phyloP scores from a whole-genome alignment of 768 basidiomycete species.

The Leccinum uliginosum region DNA sequence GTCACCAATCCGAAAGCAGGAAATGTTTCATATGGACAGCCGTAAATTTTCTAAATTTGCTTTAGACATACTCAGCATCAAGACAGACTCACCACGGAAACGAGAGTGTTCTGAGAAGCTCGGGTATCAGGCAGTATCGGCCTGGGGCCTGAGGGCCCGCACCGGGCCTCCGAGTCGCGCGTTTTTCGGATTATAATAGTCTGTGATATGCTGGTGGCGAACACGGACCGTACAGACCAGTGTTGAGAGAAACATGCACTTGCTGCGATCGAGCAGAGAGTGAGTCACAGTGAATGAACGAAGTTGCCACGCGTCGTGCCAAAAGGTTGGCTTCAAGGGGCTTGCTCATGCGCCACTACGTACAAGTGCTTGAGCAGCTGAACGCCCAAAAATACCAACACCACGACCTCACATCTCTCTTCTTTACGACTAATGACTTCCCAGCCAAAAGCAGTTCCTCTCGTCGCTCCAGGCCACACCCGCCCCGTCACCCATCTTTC shows the following conservation, averaged over 20 bases:
- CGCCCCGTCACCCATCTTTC: slow-evolving; percentile 91
- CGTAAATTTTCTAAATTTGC: not conserved
- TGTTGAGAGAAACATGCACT: not conserved
- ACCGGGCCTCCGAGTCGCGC: not conserved
- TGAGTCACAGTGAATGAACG: no score
- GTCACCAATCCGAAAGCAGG: not conserved
- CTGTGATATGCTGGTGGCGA: not conserved
- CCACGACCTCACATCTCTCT: not conserved
- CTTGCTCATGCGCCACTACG: slow-evolving; percentile 28
- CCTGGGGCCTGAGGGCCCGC: not conserved
- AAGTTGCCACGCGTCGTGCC: slow-evolving; percentile 9
- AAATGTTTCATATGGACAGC: not conserved
- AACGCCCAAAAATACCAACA: slow-evolving; percentile 36
- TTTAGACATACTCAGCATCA: not conserved
- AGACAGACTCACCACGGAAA: not conserved
- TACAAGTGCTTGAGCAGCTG: slow-evolving; percentile 37
- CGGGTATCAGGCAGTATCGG: not conserved
- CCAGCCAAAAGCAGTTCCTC: slow-evolving; percentile 66
- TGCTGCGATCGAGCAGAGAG: not conserved
- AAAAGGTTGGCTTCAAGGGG: slow-evolving; percentile 2
- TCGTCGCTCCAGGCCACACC: slow-evolving; percentile 83
- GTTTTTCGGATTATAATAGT: not conserved
- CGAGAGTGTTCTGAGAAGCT: not conserved
- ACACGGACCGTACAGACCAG: not conserved
- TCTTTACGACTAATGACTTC: slow-evolving; percentile 52